Percentiles rank a stretch among this genome's conserved stretches.
These are phyloP conservation scores for Hypomontagnella monticulosa DNA, from an alignment of 495 filamentous ascomycete genomes.

Conservation along the genomic window DNA sequence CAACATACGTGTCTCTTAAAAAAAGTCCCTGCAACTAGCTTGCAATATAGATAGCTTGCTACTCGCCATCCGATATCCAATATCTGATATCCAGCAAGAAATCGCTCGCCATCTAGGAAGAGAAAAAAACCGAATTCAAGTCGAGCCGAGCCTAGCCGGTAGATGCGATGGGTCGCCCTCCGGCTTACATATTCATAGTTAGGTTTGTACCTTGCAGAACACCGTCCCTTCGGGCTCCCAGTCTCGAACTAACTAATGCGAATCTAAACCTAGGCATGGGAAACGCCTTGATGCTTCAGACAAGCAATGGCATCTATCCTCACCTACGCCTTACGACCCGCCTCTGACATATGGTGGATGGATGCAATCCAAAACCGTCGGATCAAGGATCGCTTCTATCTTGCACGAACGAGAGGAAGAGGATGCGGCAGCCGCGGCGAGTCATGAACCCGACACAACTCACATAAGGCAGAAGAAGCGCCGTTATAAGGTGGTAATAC, in stretches of 20 bases:
- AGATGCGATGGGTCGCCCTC: conserved; percentile 56
- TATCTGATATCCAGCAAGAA: neutral
- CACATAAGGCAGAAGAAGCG: conserved; percentile 54
- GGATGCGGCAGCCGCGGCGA: conserved; percentile 45
- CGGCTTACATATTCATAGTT: conserved; percentile 75
- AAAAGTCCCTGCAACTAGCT: too few relatives aligned
- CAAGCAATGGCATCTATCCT: conserved; percentile 94
- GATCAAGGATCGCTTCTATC: conserved; percentile 79
- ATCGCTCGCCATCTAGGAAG: neutral
- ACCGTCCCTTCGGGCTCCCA: neutral
- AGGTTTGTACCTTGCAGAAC: conserved; percentile 64
- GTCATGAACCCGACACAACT: conserved; percentile 25
- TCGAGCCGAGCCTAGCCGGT: conserved; percentile 16
- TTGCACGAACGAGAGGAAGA: conserved; percentile 61
- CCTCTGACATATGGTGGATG: conserved; percentile 95
- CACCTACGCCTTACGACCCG: conserved; percentile 93
- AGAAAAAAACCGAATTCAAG: neutral
- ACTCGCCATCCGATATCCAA: neutral
- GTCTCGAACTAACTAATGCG: conserved; percentile 12
- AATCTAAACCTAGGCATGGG: conserved; percentile 72
- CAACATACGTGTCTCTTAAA: too few relatives aligned
- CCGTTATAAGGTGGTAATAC: conserved; percentile 82
- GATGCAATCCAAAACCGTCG: conserved; percentile 82
- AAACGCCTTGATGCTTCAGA: conserved; percentile 92
- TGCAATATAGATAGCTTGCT: too few relatives aligned